Base-by-base conservation (phyloP, 2,329 filamentous ascomycete genomes). In the Colletotrichum liriopes region DNA sequence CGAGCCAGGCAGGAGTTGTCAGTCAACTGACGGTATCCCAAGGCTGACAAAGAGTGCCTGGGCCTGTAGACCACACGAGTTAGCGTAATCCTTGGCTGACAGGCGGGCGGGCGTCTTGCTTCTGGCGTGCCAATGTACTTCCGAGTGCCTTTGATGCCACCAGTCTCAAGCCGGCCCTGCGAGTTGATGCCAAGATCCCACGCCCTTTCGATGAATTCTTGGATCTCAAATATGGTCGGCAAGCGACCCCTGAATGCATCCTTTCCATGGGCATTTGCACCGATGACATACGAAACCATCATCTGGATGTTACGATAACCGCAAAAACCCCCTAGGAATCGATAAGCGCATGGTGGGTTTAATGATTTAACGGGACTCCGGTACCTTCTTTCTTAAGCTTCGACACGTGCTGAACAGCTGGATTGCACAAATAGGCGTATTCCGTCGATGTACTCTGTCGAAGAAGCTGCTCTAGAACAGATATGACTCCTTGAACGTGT, bases 81-180 rank as follows among this genome's bases (percentile, higher is more conserved):
- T 16, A 35, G 55, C 29, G 55, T 3, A 52, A 26, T 1, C 8
- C 18, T 39, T 43, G 51, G 23, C 12, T 5, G 6, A 3, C 11
- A 12, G 14, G 26, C 12, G 2, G 26, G 39, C 11, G 18, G 20
- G n/a, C n/a, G 51, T 58, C 79, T 75, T 84, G 94, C 93, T 86
- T 98, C 96, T 11, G 94, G 92, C 1, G 96, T 98, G 20, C 96
- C 96, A 76, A 98, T 98, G 79, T 96, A 98, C 81, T 98, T 98
- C 72, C 96, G 90, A 0, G 95, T 98, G n/a, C 92, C 92, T 74
- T 86, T 90, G 74, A 98, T 93, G 1, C 95, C 94, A 2, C 96
- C 96, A 0, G 95, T 98, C 81, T 98, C 94, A 2, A 90, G 79
- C 43, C 94, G 89, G 4, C 93, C 94, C 55, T 91, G 87, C 3